Conservation (phyloP, 129 eudicot genomes). For the Pseudognaphalium luteoalbum region DNA sequence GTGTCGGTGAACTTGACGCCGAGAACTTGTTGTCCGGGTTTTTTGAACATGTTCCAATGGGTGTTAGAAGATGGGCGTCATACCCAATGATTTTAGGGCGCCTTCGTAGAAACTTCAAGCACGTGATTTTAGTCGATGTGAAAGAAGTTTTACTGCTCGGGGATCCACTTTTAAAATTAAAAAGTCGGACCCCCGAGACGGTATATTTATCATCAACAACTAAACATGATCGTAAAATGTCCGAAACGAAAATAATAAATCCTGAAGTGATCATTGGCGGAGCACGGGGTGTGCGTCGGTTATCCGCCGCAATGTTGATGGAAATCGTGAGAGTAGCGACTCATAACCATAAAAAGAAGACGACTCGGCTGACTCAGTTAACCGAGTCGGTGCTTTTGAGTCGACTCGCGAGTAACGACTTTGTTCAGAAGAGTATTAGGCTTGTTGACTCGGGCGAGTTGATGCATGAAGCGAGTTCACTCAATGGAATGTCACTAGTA, state of each 20-base stretch:
- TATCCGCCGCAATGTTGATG: slow-evolving; percentile 58
- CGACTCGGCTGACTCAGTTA: slow-evolving; percentile 22
- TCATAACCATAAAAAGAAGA: slow-evolving; percentile 46
- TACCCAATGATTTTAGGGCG: slow-evolving; percentile 87
- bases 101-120: slow-evolving; percentile 67
- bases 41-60: slow-evolving; percentile 71
- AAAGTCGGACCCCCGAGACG: slow-evolving; percentile 59
- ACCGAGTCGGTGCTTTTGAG: slow-evolving; percentile 63
- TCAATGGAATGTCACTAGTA: slow-evolving; percentile 34
- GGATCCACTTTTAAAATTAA: slow-evolving; percentile 67
- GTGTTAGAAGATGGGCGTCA: slow-evolving; percentile 79
- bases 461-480: slow-evolving; percentile 66
- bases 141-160: slow-evolving; percentile 56
- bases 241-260: slow-evolving; percentile 32
- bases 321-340: slow-evolving; percentile 57
- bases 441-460: slow-evolving; percentile 53
- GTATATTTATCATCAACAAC: slow-evolving; percentile 35
- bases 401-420: slow-evolving; percentile 55
- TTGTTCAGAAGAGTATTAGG: slow-evolving; percentile 44
- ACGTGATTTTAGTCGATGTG: slow-evolving; percentile 57
- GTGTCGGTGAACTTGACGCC: slow-evolving; percentile 84
- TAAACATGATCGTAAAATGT: slow-evolving; percentile 45
- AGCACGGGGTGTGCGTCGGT: slow-evolving; percentile 63
- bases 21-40: slow-evolving; percentile 75
- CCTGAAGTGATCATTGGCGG: slow-evolving; percentile 66